Evolutionary conservation across 257 asterid species (phyloP), one percentile per base, ranked within the genome.

Genomic region (Capsicum chinense): DNA sequence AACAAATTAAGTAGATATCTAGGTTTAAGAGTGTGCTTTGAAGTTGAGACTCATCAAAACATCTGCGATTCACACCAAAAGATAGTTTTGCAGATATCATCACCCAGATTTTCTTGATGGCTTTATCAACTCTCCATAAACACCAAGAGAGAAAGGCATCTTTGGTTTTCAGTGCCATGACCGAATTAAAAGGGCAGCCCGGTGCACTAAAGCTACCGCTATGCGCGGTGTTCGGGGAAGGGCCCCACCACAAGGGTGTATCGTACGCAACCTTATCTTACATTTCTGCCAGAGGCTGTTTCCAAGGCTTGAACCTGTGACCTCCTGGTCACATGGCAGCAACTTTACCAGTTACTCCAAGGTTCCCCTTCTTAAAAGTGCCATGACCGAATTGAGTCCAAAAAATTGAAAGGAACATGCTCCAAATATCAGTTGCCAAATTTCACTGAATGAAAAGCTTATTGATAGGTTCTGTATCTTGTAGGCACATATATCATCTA

Each of bases 121-220:
- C 17, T 64, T 64, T 64, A 66, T 66, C 73, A 13, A 66, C 19
- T 66, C 47, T 33, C n/a, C 73, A 66, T 66, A 12, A 13, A 33
- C 47, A 33, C 47, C n/a, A 12, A 9, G 70, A 60, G 33, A 66
- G 73, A 33, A 7, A 33, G 47, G 17, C 47, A 60, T n/a, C 9
- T 66, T 66, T 66, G 48, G n/a, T 33, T 33, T 66, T 66, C 73
- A 66, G 73, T 13, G 48, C 47, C 44, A 33, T 66, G 73, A 66
- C 73, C 44, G 19, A 33, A 35, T 33, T 66, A 26, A 26, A 26
- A 26, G 26, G 26, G 26, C 26, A 26, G 26, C 26, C 26, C 26
- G 26, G 1, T 26, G 26, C 26, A 26, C 1, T 26, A 26, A 26
- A 26, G 26, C 26, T 26, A 26, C 26, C 26, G 26, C 26, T 26